Evolutionary conservation across 768 basidiomycete species (phyloP), one percentile per base, ranked within the genome.

Genomic region (Piloderma croceum): DNA sequence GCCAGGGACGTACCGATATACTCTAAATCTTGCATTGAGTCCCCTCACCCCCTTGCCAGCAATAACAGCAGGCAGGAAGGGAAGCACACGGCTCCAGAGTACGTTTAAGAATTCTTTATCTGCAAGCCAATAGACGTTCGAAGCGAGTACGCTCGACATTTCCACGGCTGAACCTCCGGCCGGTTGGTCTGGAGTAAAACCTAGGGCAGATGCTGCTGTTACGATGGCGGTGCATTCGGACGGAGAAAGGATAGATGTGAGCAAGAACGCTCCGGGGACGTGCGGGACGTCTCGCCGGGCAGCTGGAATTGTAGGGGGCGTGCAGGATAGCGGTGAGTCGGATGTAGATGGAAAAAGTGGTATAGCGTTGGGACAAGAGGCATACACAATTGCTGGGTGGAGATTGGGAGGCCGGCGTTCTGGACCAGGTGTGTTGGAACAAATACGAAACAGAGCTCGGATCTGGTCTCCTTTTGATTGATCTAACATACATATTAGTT

Each of bases 81-180:
- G 62, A n/a, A 61, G 52, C 18, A 75, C 63, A n/a, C 70, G 57
- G 20, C 50, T 41, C 45, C 66, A 74, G 38, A 77, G 56, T 17
- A 59, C 59, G 0, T 52, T 47, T 24, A 70, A 56, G 50, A 77
- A 74, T 12, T 45, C 44, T 6, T 52, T 40, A 49, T 77, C 73
- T 1, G 75, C 71, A 13, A 77, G 61, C 75, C 75, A 77, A 42
- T 74, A 67, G 36, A 77, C 57, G 52, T 75, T 75, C 45, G 71
- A 68, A 0, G 71, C 70, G 1, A 72, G 61, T 4, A 73, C 68
- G 13, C 68, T 70, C 3, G 65, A 60, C 34, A 73, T 62, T 40
- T 68, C 63, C 5, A 61, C 51, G 1, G 72, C 74, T 2, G 65
- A 68, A 6, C 72, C 74, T 3, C 62, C 66, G 2, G 68, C 59